phyloP scores from a whole-genome alignment of 108 stramenopile species.

The Cyclotella kingstonii region DNA sequence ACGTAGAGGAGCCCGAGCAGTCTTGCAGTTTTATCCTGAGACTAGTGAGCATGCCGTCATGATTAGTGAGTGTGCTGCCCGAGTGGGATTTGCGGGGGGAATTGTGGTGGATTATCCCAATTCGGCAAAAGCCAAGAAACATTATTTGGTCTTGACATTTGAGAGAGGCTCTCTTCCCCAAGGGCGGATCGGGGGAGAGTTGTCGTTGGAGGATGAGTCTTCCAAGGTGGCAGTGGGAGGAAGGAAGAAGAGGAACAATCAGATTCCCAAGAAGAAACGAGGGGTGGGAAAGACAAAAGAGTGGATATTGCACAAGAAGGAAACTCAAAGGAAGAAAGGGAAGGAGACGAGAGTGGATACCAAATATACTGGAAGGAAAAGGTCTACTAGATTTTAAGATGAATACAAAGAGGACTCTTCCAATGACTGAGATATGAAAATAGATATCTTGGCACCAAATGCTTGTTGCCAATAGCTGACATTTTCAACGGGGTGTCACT shows the following conservation, averaged over 20 bases:
- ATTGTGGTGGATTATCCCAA: conserved; percentile 99
- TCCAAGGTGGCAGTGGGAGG: too few relatives aligned
- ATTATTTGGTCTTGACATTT: conserved; percentile 95
- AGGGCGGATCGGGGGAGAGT: conserved; percentile 44
- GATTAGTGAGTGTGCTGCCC: conserved; percentile 90
- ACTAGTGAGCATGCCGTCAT: conserved; percentile 94
- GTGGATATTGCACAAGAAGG: conserved; percentile 98
- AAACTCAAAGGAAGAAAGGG: conserved; percentile 90
- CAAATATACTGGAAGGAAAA: conserved; percentile 95
- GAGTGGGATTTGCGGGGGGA: conserved; percentile 95
- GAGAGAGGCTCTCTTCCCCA: conserved; percentile 78
- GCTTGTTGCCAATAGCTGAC: not conserved
- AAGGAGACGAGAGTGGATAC: conserved; percentile 92
- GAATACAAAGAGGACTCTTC: too few relatives aligned
- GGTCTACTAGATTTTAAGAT: conserved; percentile 91
- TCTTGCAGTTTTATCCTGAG: conserved; percentile 99
- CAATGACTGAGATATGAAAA: not conserved
- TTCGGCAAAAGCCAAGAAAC: conserved; percentile 99
- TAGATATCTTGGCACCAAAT: too few relatives aligned
- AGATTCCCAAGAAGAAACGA: conserved; percentile 53
- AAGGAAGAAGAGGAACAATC: conserved; percentile 35
- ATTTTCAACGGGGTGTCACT: too few relatives aligned
- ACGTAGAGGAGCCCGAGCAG: conserved; percentile 91
- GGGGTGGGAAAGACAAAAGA: conserved; percentile 89
- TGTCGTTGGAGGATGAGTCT: conserved; percentile 18